Percentiles rank a stretch among this genome's conserved stretches.
phyloP scores from a whole-genome alignment of 2,329 filamentous ascomycete genomes.

The Acarospora socialis region DNA sequence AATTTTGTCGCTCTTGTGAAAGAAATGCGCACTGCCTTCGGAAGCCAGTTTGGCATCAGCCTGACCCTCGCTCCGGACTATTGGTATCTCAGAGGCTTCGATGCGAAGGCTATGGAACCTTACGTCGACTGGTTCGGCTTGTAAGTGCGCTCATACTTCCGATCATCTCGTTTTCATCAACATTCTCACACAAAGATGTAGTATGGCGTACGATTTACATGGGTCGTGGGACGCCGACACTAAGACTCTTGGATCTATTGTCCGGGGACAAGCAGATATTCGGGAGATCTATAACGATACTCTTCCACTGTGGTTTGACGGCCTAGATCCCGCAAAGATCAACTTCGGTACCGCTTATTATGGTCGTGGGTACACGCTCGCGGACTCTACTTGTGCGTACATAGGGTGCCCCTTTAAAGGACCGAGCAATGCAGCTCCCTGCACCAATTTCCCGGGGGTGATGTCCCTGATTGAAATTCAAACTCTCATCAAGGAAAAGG shows the following conservation, averaged over 20 bases:
- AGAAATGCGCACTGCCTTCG: slow-evolving; percentile 25
- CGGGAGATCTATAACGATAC: slow-evolving; percentile 27
- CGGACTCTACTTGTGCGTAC: slow-evolving; percentile 3
- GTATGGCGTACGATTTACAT: slow-evolving; percentile 27
- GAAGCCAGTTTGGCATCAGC: slow-evolving; percentile 27
- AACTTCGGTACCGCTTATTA: slow-evolving; percentile 36
- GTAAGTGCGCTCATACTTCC: slow-evolving; percentile 8
- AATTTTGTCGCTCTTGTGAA: slow-evolving; percentile 25
- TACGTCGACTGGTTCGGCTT: slow-evolving; percentile 26
- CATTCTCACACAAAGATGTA: slow-evolving; percentile 10
- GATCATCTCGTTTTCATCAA: neutral
- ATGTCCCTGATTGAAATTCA: slow-evolving; percentile 15
- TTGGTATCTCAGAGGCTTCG: slow-evolving; percentile 27
- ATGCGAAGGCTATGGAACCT: slow-evolving; percentile 24
- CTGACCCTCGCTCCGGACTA: slow-evolving; percentile 23
- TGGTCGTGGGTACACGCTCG: slow-evolving; percentile 30
- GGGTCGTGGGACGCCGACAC: slow-evolving; percentile 28
- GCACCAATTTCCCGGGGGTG: slow-evolving; percentile 15
- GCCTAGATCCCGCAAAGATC: slow-evolving; percentile 27
- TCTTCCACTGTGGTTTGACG: slow-evolving; percentile 28
- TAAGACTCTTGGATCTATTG: slow-evolving; percentile 18
- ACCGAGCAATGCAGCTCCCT: slow-evolving; percentile 12
- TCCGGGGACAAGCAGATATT: slow-evolving; percentile 30
- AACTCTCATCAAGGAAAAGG: slow-evolving; percentile 8
- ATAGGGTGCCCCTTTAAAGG: slow-evolving; percentile 4